Conservation (phyloP, 2,329 filamentous ascomycete species). For the Lasiodiplodia sp. region DNA sequence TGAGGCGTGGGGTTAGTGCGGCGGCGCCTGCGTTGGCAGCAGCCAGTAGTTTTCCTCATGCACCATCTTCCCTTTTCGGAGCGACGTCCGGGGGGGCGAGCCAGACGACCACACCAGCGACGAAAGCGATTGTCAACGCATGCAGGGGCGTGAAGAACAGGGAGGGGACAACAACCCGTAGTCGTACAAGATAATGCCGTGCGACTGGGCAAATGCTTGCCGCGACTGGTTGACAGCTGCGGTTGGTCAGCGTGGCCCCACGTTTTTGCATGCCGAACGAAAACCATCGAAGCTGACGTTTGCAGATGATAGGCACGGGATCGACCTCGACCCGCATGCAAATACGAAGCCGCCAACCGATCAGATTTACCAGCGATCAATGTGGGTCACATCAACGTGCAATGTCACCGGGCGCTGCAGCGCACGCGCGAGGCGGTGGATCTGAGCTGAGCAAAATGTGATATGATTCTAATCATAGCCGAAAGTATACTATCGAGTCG, state of each 20-base stretch:
- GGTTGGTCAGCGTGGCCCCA: background rate
- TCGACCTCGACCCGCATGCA: conserved; percentile 2
- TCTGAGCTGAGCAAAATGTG: background rate
- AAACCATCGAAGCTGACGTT: background rate
- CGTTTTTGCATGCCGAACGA: background rate
- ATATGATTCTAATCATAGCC: conserved; percentile 2
- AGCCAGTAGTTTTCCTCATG: conserved; percentile 2
- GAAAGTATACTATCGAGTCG: conserved; percentile 14
- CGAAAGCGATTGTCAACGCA: background rate
- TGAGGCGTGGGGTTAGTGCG: conserved; percentile 11
- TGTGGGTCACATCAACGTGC: background rate
- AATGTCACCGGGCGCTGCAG: background rate
- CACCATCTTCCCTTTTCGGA: conserved; percentile 3
- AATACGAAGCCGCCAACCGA: conserved; percentile 4
- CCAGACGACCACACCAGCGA: background rate
- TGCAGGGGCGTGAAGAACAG: conserved; percentile 12
- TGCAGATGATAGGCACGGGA: conserved; percentile 2
- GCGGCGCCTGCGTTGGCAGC: background rate
- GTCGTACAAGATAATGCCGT: conserved; percentile 19
- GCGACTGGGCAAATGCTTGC: background rate
- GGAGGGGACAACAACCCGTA: background rate
- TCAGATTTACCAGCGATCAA: background rate
- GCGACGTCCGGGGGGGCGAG: background rate
- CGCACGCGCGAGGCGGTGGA: background rate
- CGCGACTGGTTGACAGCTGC: background rate